phyloP scores from a whole-genome alignment of 305 asterid species.

The Ilex paraguariensis region DNA sequence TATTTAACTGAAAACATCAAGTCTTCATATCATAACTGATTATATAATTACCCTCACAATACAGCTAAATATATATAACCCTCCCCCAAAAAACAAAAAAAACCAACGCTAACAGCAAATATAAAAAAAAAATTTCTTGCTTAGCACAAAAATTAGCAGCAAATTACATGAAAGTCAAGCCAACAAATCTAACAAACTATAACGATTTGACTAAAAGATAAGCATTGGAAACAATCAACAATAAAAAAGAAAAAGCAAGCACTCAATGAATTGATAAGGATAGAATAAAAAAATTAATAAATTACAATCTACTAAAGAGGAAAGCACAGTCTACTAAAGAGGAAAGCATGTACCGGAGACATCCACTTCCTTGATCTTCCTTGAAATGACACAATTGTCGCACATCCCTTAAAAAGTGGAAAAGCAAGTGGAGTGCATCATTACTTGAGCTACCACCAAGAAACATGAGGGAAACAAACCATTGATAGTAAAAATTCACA shows the following conservation, averaged over 20 bases:
- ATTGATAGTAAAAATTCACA: conserved; percentile 1
- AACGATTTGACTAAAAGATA: neutral
- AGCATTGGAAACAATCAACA: neutral
- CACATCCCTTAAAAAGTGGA: conserved; percentile 74
- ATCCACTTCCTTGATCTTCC: conserved; percentile 71
- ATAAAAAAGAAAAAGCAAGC: neutral
- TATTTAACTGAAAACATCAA: no score
- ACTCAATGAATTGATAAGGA: neutral
- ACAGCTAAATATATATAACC: no score
- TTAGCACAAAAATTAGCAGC: neutral
- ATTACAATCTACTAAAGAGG: no score
- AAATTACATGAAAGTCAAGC: neutral
- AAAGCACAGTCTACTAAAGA: neutral
- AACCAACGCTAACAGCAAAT: no score
- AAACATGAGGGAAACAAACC: neutral
- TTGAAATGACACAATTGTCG: conserved; percentile 73
- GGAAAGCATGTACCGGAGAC: conserved; percentile 53
- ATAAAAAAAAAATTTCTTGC: no score
- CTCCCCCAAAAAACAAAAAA: no score
- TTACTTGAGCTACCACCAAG: neutral
- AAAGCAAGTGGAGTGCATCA: conserved; percentile 5
- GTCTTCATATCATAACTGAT: no score
- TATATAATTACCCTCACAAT: no score
- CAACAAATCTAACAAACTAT: neutral
- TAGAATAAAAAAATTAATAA: no score